phyloP scores from a whole-genome alignment of 129 eudicot genomes.

The Arctium lappa region DNA sequence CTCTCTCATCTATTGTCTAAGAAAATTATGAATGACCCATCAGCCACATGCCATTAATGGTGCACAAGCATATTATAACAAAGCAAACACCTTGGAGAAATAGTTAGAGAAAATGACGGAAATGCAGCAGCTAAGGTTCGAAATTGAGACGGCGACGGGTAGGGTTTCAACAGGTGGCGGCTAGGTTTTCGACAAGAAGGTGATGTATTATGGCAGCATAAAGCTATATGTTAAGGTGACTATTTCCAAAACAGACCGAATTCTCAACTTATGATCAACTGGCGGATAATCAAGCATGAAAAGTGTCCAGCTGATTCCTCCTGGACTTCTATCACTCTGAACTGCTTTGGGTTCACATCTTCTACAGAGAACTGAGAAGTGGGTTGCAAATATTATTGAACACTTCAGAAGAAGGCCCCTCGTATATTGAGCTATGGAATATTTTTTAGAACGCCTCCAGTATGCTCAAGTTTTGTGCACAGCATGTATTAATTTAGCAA shows the following conservation, averaged over 20 bases:
- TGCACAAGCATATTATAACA: background rate
- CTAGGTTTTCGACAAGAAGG: background rate
- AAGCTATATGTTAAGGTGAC: background rate
- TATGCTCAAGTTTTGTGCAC: background rate
- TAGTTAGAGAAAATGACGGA: background rate
- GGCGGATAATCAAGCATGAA: background rate
- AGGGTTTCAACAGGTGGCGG: background rate
- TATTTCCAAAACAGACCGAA: background rate
- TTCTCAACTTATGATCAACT: background rate
- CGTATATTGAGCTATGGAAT: background rate
- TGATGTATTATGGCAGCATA: background rate
- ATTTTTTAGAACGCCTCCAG: background rate
- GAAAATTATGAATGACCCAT: slow-evolving; percentile 2
- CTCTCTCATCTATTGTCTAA: slow-evolving; percentile 90
- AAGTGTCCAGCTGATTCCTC: background rate
- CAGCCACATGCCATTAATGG: slow-evolving; percentile 10
- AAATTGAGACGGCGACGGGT: background rate
- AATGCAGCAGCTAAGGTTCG: background rate
- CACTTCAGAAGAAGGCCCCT: background rate
- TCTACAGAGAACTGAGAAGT: background rate
- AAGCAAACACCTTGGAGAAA: background rate
- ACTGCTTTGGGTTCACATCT: background rate
- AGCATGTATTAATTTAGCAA: background rate
- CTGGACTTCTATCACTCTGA: background rate
- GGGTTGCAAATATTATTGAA: background rate